Evolutionary conservation across 305 asterid species (phyloP).

Genomic region (Rubia tinctorum): DNA sequence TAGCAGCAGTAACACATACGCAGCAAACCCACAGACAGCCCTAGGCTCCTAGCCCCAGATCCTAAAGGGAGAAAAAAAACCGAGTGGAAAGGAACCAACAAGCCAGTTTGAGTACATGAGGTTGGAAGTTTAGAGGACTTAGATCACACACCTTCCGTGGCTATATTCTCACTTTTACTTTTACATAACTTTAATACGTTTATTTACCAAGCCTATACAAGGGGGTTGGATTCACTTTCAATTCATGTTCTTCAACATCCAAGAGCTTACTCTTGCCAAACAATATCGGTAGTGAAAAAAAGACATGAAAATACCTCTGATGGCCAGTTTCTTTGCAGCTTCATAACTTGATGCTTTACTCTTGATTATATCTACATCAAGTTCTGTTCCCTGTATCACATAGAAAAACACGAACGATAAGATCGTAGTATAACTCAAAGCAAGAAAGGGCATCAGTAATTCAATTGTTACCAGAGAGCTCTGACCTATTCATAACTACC

Average conservation of each 20-base stretch:
- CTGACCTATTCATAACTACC: not conserved
- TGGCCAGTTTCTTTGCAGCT: slow-evolving; percentile 63
- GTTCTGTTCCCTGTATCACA: slow-evolving; percentile 53
- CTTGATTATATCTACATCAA: slow-evolving; percentile 66
- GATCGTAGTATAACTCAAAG: not conserved
- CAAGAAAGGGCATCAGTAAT: not conserved
- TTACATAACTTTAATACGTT: not conserved
- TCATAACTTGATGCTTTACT: slow-evolving; percentile 64
- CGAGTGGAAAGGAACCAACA: not conserved
- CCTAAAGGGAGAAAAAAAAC: not conserved
- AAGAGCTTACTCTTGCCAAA: not conserved
- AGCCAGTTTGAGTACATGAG: not conserved
- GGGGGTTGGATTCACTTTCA: not conserved
- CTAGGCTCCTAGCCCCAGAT: not conserved
- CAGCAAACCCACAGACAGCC: not conserved
- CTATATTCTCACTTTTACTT: not conserved
- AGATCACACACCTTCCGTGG: not conserved
- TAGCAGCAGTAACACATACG: not conserved
- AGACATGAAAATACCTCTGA: slow-evolving; percentile 46
- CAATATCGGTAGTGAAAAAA: not conserved
- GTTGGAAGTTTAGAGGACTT: not conserved
- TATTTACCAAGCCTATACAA: not conserved
- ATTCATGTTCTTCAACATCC: not conserved
- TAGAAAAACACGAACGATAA: not conserved
- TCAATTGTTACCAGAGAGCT: slow-evolving; percentile 4